These are phyloP conservation scores for Botryotinia calthae DNA, from an alignment of 2,329 filamentous ascomycete genomes.

Conservation along the genomic window DNA sequence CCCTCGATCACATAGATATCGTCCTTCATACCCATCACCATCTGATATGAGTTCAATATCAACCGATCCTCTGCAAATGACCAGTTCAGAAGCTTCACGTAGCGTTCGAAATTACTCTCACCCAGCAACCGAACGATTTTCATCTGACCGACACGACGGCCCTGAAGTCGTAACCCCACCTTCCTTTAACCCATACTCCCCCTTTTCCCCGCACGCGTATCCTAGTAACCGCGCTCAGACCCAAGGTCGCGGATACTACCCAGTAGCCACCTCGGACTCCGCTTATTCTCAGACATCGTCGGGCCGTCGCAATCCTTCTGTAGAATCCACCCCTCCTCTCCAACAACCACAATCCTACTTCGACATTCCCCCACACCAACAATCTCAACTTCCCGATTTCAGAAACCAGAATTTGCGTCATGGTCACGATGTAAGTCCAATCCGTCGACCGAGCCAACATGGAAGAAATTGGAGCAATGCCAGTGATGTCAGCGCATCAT, in stretches of 20 bases:
- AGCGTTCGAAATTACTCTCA: slow-evolving; percentile 25
- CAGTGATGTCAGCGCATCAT: slow-evolving; percentile 13
- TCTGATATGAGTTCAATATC: slow-evolving; percentile 32
- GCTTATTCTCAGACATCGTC: slow-evolving; percentile 13
- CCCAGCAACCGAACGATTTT: slow-evolving; percentile 23
- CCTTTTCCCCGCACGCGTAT: slow-evolving; percentile 1
- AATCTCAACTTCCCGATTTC: neutral
- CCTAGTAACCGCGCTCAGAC: neutral
- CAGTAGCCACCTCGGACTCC: slow-evolving; percentile 18
- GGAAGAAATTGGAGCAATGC: slow-evolving; percentile 21
- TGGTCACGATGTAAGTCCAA: slow-evolving; percentile 12
- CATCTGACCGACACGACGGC: slow-evolving; percentile 24
- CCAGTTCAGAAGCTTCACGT: slow-evolving; percentile 21
- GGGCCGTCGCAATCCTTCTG: slow-evolving; percentile 4
- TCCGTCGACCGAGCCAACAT: slow-evolving; percentile 8
- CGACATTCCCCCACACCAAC: slow-evolving; percentile 6
- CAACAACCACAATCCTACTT: slow-evolving; percentile 13
- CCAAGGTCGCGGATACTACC: slow-evolving; percentile 4
- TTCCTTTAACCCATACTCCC: slow-evolving; percentile 13
- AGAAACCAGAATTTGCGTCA: slow-evolving; percentile 15
- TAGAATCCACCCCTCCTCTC: slow-evolving; percentile 13
- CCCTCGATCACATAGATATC: slow-evolving; percentile 21
- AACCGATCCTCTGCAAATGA: slow-evolving; percentile 37
- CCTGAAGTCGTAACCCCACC: slow-evolving; percentile 30
- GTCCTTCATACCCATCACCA: slow-evolving; percentile 11